These are phyloP conservation scores for Lachancea meyersii DNA, from an alignment of 805 yeast species.

Conservation along the genomic window DNA sequence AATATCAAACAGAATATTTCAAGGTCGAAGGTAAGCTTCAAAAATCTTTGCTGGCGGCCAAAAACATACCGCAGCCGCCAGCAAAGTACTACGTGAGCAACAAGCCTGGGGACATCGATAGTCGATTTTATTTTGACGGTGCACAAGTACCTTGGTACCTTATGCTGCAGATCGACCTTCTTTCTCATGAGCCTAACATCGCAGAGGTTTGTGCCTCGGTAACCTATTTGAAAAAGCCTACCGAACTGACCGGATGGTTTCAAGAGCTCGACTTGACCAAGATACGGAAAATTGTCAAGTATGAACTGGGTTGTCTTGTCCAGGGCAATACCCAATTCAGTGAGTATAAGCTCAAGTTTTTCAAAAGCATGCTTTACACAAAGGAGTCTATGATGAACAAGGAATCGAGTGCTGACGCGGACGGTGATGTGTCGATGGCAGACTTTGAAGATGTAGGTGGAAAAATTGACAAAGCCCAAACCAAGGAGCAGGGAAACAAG, in stretches of 20 bases:
- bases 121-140: conserved; percentile 65
- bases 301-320: conserved; percentile 59
- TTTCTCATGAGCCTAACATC: conserved; percentile 59
- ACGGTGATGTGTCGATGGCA: conserved; percentile 24
- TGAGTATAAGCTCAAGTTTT: conserved; percentile 33
- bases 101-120: conserved; percentile 35
- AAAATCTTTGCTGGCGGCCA: conserved; percentile 23
- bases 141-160: conserved; percentile 58
- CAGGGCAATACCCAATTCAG: conserved; percentile 44
- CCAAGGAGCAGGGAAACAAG: conserved; percentile 2
- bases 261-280: conserved; percentile 53
- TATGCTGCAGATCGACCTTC: conserved; percentile 73
- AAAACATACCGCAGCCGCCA: conserved; percentile 30
- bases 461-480: conserved; percentile 5
- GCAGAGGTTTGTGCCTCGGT: conserved; percentile 38
- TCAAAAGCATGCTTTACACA: conserved; percentile 39
- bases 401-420: conserved; percentile 24
- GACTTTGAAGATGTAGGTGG: conserved; percentile 6
- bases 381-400: conserved; percentile 34
- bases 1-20: conserved; percentile 82
- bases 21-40: conserved; percentile 31
- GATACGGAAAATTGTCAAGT: conserved; percentile 62
- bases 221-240: conserved; percentile 45
- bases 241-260: conserved; percentile 64
- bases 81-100: conserved; percentile 31